phyloP scores from a whole-genome alignment of 1,139 yeast species.

The Candida glucosophila region DNA sequence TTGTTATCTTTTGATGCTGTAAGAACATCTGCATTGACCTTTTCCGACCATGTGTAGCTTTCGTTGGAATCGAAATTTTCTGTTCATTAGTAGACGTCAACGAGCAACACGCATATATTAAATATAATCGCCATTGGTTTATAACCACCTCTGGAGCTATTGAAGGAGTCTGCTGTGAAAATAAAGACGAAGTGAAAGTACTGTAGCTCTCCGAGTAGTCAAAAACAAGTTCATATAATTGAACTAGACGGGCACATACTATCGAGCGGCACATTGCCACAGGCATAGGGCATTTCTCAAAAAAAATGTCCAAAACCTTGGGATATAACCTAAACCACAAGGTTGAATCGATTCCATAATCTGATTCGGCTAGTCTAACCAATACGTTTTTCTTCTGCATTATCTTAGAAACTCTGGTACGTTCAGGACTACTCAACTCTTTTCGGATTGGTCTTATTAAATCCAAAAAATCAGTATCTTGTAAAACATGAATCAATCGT shows the following conservation, averaged over 20 bases:
- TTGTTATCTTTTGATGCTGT: slow-evolving; percentile 86
- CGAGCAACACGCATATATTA: slow-evolving; percentile 89
- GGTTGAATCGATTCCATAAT: slow-evolving; percentile 91
- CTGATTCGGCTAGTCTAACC: slow-evolving; percentile 75
- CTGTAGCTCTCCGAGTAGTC: slow-evolving; percentile 49
- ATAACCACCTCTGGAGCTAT: slow-evolving; percentile 65
- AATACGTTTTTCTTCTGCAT: slow-evolving; percentile 57
- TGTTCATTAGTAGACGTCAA: slow-evolving; percentile 87
- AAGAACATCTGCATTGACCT: slow-evolving; percentile 70
- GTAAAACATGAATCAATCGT: slow-evolving; percentile 70
- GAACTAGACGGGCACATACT: slow-evolving; percentile 82
- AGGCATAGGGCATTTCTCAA: slow-evolving; percentile 82
- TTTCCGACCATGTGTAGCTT: slow-evolving; percentile 58
- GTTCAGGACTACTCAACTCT: slow-evolving; percentile 76
- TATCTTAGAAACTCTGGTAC: slow-evolving; percentile 59
- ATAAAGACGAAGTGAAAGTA: slow-evolving; percentile 33
- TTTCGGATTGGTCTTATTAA: slow-evolving; percentile 50
- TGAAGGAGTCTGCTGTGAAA: slow-evolving; percentile 17
- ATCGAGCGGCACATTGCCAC: slow-evolving; percentile 91
- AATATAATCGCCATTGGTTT: slow-evolving; percentile 82
- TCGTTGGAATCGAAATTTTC: slow-evolving; percentile 53
- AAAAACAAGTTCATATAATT: slow-evolving; percentile 73
- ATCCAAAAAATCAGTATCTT: slow-evolving; percentile 60
- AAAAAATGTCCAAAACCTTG: slow-evolving; percentile 58
- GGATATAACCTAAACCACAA: slow-evolving; percentile 91